These are phyloP conservation scores for Plasmodium yoelii DNA, from an alignment of 169 alveolate genomes.

Conservation along the genomic window DNA sequence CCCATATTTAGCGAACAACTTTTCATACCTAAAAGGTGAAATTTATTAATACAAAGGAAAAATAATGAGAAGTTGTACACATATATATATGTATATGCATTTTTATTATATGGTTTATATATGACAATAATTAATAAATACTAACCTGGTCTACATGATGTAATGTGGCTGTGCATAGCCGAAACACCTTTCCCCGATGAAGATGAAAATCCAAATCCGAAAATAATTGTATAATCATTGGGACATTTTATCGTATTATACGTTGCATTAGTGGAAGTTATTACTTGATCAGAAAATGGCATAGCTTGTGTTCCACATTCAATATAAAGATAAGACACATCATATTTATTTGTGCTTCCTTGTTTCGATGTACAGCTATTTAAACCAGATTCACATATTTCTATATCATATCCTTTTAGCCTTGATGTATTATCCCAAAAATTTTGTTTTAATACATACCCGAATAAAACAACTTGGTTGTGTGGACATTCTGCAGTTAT, in stretches of 20 bases:
- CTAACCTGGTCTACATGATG: slow-evolving; percentile 81
- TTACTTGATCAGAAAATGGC: slow-evolving; percentile 40
- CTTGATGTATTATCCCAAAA: slow-evolving; percentile 58
- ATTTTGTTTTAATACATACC: slow-evolving; percentile 72
- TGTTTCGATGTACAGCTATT: slow-evolving; percentile 80
- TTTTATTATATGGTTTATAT: not conserved
- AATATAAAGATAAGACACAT: slow-evolving; percentile 59
- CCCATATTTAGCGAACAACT: slow-evolving; percentile 69
- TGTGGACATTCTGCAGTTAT: slow-evolving; percentile 80
- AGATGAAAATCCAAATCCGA: slow-evolving; percentile 79
- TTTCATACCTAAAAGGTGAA: slow-evolving; percentile 29
- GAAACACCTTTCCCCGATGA: slow-evolving; percentile 56
- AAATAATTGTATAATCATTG: slow-evolving; percentile 60
- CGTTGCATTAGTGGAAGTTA: slow-evolving; percentile 37
- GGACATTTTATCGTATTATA: slow-evolving; percentile 77
- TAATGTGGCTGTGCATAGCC: slow-evolving; percentile 47
- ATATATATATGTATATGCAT: not conserved
- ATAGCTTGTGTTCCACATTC: slow-evolving; percentile 66
- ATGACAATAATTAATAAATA: not conserved
- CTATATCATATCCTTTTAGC: slow-evolving; percentile 66
- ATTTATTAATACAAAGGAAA: not conserved
- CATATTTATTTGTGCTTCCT: slow-evolving; percentile 62
- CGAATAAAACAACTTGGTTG: slow-evolving; percentile 73
- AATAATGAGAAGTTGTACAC: not conserved
- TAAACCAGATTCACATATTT: slow-evolving; percentile 48